Conservation (phyloP, 768 basidiomycete genomes). For the Boletus sp. region DNA sequence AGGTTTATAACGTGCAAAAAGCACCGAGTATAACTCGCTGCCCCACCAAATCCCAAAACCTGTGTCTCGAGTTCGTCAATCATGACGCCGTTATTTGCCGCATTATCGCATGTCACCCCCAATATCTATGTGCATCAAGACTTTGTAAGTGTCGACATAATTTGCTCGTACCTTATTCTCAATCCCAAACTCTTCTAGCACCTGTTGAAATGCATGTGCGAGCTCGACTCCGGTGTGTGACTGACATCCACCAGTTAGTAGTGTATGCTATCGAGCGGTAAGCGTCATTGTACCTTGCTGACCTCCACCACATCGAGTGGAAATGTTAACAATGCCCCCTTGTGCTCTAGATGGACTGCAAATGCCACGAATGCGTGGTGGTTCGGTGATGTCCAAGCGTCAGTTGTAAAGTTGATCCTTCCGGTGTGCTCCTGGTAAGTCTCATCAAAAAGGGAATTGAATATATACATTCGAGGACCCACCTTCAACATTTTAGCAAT, state of each 20-base stretch:
- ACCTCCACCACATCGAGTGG: neutral
- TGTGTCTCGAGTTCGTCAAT: too few species aligned
- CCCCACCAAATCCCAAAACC: too few species aligned
- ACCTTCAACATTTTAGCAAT: neutral
- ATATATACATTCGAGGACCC: too few species aligned
- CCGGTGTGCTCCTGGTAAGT: neutral
- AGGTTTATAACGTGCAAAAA: neutral
- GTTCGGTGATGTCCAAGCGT: neutral
- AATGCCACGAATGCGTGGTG: neutral
- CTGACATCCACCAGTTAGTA: neutral
- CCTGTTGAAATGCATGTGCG: neutral
- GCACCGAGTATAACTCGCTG: too few species aligned
- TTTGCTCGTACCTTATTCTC: neutral
- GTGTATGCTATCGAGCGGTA: too few species aligned
- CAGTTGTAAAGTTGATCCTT: neutral
- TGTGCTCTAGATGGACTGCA: neutral
- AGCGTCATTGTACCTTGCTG: neutral
- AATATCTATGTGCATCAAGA: too few species aligned
- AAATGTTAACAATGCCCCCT: neutral
- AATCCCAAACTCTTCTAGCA: neutral
- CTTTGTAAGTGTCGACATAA: too few species aligned
- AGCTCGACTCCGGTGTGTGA: neutral
- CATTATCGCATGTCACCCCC: too few species aligned
- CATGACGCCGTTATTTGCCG: too few species aligned
- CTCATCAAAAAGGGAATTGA: too few species aligned